Evolutionary conservation across 2,329 filamentous ascomycete genomes (phyloP).

Genomic region (Epichloe sibirici): DNA sequence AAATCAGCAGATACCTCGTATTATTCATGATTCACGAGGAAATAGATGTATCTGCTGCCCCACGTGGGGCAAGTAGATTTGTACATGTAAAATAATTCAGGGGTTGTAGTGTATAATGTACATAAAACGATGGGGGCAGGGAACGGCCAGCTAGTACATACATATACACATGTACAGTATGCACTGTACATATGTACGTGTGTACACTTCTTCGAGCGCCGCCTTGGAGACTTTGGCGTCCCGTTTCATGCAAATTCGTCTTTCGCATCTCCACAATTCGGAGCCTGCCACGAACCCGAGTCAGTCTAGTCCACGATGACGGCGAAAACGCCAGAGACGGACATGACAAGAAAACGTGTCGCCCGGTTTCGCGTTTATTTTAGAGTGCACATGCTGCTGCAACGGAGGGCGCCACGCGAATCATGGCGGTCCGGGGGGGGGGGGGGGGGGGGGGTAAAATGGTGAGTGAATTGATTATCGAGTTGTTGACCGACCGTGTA

Average conservation of each 20-base stretch:
- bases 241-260: background rate
- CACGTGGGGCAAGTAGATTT: no score
- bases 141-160: no score
- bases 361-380: background rate
- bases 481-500: background rate
- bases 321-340: background rate
- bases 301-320: background rate
- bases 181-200: no score
- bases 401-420: background rate
- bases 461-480: background rate
- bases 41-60: no score
- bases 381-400: background rate
- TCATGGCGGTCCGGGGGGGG: no score
- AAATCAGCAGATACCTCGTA: no score
- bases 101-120: no score
- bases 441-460: background rate
- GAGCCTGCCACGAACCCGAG: background rate
- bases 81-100: no score
- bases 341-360: background rate
- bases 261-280: background rate
- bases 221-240: background rate
- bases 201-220: no score
- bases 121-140: no score
- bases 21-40: no score
- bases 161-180: no score